Conservation (phyloP, 164 flowering plant genomes). For the Magnolia changhungtana region DNA sequence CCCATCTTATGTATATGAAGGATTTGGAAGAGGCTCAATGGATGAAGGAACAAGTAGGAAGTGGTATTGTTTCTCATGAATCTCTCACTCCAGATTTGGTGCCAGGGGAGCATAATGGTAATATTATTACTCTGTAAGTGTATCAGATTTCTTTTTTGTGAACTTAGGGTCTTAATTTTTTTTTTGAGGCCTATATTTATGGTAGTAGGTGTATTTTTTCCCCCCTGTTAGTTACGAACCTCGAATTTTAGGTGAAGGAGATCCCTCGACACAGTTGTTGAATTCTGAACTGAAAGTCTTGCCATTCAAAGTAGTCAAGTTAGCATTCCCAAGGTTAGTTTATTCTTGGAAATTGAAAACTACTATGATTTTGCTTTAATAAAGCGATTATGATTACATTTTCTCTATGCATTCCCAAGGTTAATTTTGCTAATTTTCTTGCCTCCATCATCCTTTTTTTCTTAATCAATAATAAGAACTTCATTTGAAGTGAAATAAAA, state of each 20-base stretch:
- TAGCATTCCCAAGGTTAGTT: conserved; percentile 21
- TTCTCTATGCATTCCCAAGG: no score
- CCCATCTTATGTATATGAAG: conserved; percentile 20
- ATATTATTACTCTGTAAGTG: neutral
- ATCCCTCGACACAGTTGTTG: conserved; percentile 10
- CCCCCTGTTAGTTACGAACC: neutral
- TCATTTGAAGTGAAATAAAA: no score
- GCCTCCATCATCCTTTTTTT: no score
- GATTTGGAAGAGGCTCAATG: conserved; percentile 22
- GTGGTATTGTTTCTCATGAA: neutral
- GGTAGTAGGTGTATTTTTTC: neutral
- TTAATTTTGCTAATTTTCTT: no score
- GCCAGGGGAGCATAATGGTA: conserved; percentile 13
- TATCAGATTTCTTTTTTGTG: neutral
- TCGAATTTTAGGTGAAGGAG: conserved; percentile 11
- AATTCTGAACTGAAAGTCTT: conserved; percentile 10
- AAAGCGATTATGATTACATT: no score
- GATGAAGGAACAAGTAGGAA: conserved; percentile 18
- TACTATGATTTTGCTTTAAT: neutral
- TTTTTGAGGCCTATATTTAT: neutral
- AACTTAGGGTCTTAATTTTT: neutral
- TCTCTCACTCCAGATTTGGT: conserved; percentile 6
- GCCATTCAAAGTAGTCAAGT: conserved; percentile 13
- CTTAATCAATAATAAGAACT: no score
- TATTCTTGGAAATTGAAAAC: neutral